These are phyloP conservation scores for Candida caryicola DNA, from an alignment of 805 yeast species.

Conservation along the genomic window DNA sequence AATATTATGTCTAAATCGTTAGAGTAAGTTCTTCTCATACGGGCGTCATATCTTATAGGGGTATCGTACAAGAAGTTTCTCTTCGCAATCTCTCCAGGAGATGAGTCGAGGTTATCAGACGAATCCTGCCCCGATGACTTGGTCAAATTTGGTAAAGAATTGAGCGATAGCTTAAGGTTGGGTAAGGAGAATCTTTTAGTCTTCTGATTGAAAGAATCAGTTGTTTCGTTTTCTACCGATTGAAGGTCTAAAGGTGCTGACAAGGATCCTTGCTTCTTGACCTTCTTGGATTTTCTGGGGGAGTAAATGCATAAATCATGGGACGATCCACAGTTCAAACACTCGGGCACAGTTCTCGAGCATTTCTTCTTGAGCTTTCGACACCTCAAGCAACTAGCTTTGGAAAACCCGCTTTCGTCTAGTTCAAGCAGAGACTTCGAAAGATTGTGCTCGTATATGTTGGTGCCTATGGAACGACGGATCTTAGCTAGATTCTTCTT, in stretches of 20 bases:
- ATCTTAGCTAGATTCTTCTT: constrained; percentile 22
- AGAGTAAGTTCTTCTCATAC: not conserved
- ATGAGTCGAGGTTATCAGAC: not conserved
- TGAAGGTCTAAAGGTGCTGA: too few relatives aligned
- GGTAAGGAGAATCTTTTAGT: not conserved
- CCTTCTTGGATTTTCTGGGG: constrained; percentile 16
- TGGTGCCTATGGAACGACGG: constrained; percentile 6
- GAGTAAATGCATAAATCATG: constrained; percentile 29
- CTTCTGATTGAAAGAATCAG: not conserved
- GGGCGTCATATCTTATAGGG: not conserved
- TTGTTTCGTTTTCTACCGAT: too few relatives aligned
- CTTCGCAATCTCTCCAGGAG: not conserved
- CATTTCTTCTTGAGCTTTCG: constrained; percentile 31
- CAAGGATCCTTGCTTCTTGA: not conserved
- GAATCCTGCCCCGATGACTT: not conserved
- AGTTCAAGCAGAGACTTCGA: constrained; percentile 18
- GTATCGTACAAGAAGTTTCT: not conserved
- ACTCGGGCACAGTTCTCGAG: constrained; percentile 30
- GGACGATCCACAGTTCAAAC: constrained; percentile 26
- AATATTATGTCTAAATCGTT: not conserved
- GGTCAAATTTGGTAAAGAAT: not conserved
- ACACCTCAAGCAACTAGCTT: constrained; percentile 30
- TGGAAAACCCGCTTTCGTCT: constrained; percentile 20
- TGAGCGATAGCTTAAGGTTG: not conserved
- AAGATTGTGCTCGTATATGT: constrained; percentile 22